Conservation (phyloP, 1,139 yeast species). For the Blastobotrys elegans region DNA sequence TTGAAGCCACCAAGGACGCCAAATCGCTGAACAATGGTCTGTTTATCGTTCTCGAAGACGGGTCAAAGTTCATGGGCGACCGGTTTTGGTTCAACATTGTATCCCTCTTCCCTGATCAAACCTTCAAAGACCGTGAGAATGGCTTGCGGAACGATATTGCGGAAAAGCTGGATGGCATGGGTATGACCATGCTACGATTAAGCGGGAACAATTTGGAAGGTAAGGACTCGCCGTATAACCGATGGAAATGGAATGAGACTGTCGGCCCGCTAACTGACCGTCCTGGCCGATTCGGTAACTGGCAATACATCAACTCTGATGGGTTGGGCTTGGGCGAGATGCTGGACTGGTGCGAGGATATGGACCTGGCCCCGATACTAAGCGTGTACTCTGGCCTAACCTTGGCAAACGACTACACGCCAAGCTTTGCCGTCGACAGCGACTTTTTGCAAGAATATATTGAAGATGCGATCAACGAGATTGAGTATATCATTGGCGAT, state of each 20-base stretch:
- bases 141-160: constrained; percentile 10
- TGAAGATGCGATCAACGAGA: constrained; percentile 9
- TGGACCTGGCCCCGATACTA: constrained; percentile 9
- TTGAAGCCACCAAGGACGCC: constrained; percentile 4
- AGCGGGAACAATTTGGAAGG: constrained; percentile 13
- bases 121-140: constrained; percentile 11
- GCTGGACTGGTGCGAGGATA: constrained; percentile 13
- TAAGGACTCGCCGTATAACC: neutral
- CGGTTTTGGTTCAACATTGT: constrained; percentile 11
- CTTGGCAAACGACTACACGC: neutral
- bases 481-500: constrained; percentile 12
- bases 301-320: constrained; percentile 11
- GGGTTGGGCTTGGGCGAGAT: constrained; percentile 9
- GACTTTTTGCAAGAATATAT: constrained; percentile 8
- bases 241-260: constrained; percentile 13
- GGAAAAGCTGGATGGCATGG: constrained; percentile 4
- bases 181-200: constrained; percentile 8
- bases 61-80: neutral
- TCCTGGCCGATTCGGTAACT: constrained; percentile 9
- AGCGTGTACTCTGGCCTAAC: constrained; percentile 10
- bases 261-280: constrained; percentile 11
- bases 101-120: constrained; percentile 11
- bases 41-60: constrained; percentile 9
- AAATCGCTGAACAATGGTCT: constrained; percentile 5
- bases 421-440: constrained; percentile 1